phyloP scores from a whole-genome alignment of 495 filamentous ascomycete species.

The Mytilinidion resinicola region DNA sequence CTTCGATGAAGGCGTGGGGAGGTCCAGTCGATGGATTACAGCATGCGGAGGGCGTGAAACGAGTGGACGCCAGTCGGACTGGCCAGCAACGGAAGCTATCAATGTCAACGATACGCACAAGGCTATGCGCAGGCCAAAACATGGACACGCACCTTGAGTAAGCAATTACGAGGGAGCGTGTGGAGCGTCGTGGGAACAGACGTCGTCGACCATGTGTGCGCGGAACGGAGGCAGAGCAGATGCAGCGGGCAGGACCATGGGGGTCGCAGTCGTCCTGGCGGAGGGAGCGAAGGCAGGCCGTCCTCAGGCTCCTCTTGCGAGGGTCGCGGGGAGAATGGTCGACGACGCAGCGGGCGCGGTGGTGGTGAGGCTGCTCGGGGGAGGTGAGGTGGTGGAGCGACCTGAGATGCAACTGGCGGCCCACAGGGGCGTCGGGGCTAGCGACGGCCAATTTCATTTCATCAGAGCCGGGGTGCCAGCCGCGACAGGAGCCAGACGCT shows the following conservation, averaged over 20 bases:
- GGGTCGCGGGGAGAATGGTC: constrained; percentile 13
- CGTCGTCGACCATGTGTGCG: not conserved
- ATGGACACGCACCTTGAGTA: constrained; percentile 14
- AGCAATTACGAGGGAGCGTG: constrained; percentile 15
- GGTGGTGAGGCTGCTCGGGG: constrained; percentile 9
- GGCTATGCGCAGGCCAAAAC: not conserved
- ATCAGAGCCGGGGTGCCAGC: too few relatives aligned
- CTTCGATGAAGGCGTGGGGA: constrained; percentile 8
- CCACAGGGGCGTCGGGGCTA: too few relatives aligned
- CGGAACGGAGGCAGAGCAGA: not conserved
- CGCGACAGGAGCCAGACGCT: too few relatives aligned
- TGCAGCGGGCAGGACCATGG: not conserved
- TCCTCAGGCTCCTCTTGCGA: constrained; percentile 10
- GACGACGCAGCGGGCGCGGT: constrained; percentile 25
- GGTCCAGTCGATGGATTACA: constrained; percentile 28
- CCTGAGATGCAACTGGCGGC: too few relatives aligned
- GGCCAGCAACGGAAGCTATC: constrained; percentile 19
- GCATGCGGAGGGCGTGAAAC: constrained; percentile 15
- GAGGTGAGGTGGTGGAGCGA: not conserved
- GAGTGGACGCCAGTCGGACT: constrained; percentile 26
- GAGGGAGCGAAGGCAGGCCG: not conserved
- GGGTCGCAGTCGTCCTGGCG: not conserved
- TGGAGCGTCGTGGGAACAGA: not conserved
- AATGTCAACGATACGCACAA: constrained; percentile 17
- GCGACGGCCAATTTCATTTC: too few relatives aligned